Percentiles rank a stretch among this genome's conserved stretches.
Conservation (phyloP, 2,329 filamentous ascomycete species). For the Fusarium napiforme region DNA sequence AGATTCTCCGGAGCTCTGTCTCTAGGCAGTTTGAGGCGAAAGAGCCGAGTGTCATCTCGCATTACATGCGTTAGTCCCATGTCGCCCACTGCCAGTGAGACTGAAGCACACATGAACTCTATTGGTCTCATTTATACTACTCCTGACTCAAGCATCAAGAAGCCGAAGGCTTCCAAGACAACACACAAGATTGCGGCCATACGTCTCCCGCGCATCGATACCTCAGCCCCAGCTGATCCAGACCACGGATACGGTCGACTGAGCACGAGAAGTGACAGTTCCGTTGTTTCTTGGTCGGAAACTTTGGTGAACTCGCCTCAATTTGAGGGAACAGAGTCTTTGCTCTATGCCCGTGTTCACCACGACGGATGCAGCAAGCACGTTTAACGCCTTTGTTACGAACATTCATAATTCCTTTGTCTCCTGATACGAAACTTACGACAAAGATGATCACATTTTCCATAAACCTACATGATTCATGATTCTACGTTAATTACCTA, state of each 20-base stretch:
- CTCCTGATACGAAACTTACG: constrained; percentile 5
- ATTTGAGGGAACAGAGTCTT: constrained; percentile 17
- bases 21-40: constrained; percentile 37
- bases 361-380: constrained; percentile 24
- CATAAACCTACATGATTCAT: constrained; percentile 9
- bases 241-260: neutral
- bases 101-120: constrained; percentile 38
- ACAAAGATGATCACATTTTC: constrained; percentile 11
- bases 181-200: neutral
- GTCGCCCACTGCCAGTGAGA: constrained; percentile 34
- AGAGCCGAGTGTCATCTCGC: constrained; percentile 31
- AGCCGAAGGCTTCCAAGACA: neutral
- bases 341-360: constrained; percentile 15
- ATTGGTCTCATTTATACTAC: constrained; percentile 35
- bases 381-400: constrained; percentile 8
- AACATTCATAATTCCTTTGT: constrained; percentile 10
- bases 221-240: constrained; percentile 15
- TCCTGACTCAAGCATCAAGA: neutral
- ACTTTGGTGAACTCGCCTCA: constrained; percentile 1
- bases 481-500: constrained; percentile 9
- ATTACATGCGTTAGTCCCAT: constrained; percentile 14
- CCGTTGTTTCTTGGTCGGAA: constrained; percentile 30
- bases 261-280: constrained; percentile 32
- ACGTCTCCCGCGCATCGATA: constrained; percentile 26
- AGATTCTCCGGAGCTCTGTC: constrained; percentile 34